Conservation (phyloP, 2,329 filamentous ascomycete genomes). For the Geoglossum cookeanum region DNA sequence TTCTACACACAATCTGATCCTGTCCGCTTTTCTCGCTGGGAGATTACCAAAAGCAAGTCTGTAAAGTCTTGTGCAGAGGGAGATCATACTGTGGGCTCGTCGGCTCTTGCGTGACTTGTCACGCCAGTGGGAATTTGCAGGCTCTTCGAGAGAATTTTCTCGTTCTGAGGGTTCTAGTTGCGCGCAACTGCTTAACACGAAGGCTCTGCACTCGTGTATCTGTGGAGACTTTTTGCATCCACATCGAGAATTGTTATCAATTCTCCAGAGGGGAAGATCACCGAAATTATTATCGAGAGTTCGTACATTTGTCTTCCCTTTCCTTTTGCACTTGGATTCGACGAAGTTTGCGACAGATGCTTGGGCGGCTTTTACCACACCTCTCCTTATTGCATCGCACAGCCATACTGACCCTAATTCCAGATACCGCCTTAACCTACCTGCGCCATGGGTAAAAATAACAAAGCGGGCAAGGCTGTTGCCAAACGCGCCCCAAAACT, state of each 20-base stretch:
- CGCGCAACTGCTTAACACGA: background rate
- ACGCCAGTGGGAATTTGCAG: background rate
- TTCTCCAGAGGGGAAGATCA: background rate
- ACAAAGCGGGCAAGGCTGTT: slow-evolving; percentile 32
- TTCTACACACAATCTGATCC: background rate
- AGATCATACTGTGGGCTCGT: slow-evolving; percentile 2
- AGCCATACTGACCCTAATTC: background rate
- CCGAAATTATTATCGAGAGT: background rate
- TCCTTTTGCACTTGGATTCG: background rate
- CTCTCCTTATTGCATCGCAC: background rate
- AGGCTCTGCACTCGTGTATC: background rate
- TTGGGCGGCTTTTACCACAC: background rate
- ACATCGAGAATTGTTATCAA: background rate
- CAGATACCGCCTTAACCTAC: background rate
- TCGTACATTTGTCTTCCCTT: background rate
- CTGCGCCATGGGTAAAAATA: slow-evolving; percentile 24
- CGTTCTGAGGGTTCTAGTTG: background rate
- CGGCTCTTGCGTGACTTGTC: background rate
- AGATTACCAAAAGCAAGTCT: slow-evolving; percentile 1
- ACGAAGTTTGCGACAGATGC: background rate
- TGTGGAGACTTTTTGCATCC: background rate
- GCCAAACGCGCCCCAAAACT: slow-evolving; percentile 24
- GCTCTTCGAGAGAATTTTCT: background rate
- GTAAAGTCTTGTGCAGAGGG: background rate
- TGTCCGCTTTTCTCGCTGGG: background rate